Conservation (phyloP, 345 rosid species). For the Salix exigua region DNA sequence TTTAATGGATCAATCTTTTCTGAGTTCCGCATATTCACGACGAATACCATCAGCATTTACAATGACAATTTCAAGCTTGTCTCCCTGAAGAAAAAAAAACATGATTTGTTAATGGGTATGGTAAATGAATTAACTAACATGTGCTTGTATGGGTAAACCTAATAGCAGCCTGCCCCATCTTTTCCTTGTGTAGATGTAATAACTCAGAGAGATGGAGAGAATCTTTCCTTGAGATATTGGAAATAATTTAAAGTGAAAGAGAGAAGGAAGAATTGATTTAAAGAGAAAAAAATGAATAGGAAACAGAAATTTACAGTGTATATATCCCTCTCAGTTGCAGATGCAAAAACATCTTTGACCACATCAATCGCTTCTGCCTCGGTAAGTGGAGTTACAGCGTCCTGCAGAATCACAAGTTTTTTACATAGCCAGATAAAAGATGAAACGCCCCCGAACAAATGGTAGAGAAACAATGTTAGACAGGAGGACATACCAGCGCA, state of each 20-base stretch:
- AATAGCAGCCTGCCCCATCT: background rate
- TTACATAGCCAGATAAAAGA: background rate
- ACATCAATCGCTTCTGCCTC: constrained; percentile 86
- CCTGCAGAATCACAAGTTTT: constrained; percentile 41
- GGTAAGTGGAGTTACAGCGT: constrained; percentile 86
- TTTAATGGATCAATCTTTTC: constrained; percentile 56
- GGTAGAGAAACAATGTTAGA: background rate
- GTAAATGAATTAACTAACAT: background rate
- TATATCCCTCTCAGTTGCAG: constrained; percentile 97
- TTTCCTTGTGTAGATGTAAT: background rate
- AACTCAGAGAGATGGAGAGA: background rate
- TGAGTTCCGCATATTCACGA: constrained; percentile 69
- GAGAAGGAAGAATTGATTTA: background rate
- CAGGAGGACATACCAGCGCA: constrained; percentile 42
- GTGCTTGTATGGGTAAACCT: background rate
- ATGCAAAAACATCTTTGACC: constrained; percentile 84
- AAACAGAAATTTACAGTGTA: constrained; percentile 65
- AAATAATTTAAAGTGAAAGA: background rate
- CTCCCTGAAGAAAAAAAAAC: constrained; percentile 54
- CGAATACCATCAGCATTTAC: constrained; percentile 67
- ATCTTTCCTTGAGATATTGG: background rate
- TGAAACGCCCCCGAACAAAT: constrained; percentile 1
- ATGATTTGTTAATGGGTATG: background rate
- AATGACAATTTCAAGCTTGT: constrained; percentile 75
- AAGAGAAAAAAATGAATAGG: background rate